These are phyloP conservation scores for Benincasa hispida DNA, from an alignment of 306 rosid species.

Conservation along the genomic window DNA sequence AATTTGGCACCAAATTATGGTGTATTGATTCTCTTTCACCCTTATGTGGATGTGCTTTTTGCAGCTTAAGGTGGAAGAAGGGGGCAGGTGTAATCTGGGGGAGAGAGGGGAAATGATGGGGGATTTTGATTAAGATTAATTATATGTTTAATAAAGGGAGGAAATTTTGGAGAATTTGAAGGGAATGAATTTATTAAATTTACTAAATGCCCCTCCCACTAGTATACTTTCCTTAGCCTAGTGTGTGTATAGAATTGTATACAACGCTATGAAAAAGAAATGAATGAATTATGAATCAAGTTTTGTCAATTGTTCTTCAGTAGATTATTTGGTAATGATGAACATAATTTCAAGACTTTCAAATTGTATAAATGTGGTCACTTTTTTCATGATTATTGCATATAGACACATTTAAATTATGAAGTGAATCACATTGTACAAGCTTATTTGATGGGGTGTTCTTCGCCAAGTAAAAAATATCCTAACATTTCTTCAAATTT, in stretches of 20 bases:
- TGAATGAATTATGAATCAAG: too few relatives aligned
- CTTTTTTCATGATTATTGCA: too few relatives aligned
- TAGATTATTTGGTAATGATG: too few relatives aligned
- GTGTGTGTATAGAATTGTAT: not conserved
- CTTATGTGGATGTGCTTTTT: not conserved
- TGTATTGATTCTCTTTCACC: not conserved
- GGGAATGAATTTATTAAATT: not conserved
- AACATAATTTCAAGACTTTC: too few relatives aligned
- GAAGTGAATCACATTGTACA: too few relatives aligned
- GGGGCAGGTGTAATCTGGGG: not conserved
- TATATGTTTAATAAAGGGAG: not conserved
- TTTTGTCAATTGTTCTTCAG: too few relatives aligned
- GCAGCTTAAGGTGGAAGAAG: not conserved
- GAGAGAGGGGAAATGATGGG: not conserved
- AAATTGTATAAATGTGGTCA: too few relatives aligned
- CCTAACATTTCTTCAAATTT: too few relatives aligned
- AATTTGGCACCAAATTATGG: not conserved
- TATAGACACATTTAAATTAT: too few relatives aligned
- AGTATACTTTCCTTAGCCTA: not conserved
- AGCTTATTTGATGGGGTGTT: too few relatives aligned
- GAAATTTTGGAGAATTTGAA: conserved; percentile 1
- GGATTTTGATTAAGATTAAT: not conserved
- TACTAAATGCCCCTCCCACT: not conserved
- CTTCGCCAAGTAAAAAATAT: too few relatives aligned
- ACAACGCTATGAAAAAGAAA: not conserved